phyloP scores from a whole-genome alignment of 495 filamentous ascomycete species.

The Aspergillus funiculosus region DNA sequence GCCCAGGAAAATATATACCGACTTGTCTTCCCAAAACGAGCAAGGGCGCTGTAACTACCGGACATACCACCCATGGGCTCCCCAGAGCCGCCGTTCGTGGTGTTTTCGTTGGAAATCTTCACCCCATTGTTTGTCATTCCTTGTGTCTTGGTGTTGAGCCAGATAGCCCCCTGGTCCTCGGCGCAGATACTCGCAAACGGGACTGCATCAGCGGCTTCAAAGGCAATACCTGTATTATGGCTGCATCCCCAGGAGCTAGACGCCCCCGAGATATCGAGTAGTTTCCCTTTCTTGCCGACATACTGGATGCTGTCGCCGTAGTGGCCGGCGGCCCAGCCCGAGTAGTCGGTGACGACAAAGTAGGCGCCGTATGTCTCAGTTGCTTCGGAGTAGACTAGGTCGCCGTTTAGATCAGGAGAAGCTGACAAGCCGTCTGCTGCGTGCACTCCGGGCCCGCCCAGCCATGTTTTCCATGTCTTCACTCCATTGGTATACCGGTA shows the following conservation, averaged over 20 bases:
- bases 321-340: slow-evolving; percentile 44
- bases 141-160: slow-evolving; percentile 51
- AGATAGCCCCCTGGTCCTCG: slow-evolving; percentile 52
- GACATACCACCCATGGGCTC: slow-evolving; percentile 54
- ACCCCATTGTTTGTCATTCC: slow-evolving; percentile 44
- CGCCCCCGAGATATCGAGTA: slow-evolving; percentile 40
- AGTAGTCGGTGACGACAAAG: slow-evolving; percentile 50
- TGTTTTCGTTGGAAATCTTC: slow-evolving; percentile 53
- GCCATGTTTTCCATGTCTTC: slow-evolving; percentile 46
- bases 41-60: slow-evolving; percentile 47
- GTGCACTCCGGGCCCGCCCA: slow-evolving; percentile 48
- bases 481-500: slow-evolving; percentile 43
- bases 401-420: slow-evolving; percentile 49
- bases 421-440: slow-evolving; percentile 35
- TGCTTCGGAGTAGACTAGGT: slow-evolving; percentile 48
- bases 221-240: slow-evolving; percentile 54
- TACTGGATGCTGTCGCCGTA: slow-evolving; percentile 52
- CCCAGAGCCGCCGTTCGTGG: slow-evolving; percentile 47
- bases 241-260: slow-evolving; percentile 50
- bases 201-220: slow-evolving; percentile 45
- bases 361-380: slow-evolving; percentile 49
- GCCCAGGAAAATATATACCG: slow-evolving; percentile 51
- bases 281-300: slow-evolving; percentile 36
- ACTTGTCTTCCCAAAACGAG: slow-evolving; percentile 36
- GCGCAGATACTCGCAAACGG: slow-evolving; percentile 50